Evolutionary conservation across 2,329 filamentous ascomycete genomes (phyloP).

Genomic region (Camptophora hylomeconis): DNA sequence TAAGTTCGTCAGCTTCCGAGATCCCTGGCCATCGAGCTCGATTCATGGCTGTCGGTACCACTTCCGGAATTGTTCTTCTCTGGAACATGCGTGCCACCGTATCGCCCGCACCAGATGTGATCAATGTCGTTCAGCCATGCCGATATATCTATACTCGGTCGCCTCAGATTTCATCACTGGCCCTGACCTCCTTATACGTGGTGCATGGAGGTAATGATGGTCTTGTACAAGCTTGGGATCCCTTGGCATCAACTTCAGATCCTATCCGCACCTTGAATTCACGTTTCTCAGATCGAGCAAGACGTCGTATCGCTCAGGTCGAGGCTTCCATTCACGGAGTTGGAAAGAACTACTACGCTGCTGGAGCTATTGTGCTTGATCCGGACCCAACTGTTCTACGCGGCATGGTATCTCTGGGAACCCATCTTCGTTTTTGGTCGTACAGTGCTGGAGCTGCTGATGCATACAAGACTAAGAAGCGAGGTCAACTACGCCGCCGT

Average conservation of each 20-base stretch:
- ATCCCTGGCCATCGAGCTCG: constrained; percentile 77
- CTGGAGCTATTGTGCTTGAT: constrained; percentile 73
- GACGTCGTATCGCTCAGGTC: constrained; percentile 58
- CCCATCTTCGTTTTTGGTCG: constrained; percentile 81
- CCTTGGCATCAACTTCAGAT: constrained; percentile 63
- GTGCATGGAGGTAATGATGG: constrained; percentile 92
- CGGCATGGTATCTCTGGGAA: constrained; percentile 76
- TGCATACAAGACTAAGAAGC: constrained; percentile 63
- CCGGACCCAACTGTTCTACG: constrained; percentile 75
- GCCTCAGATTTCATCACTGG: constrained; percentile 71
- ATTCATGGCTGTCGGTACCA: constrained; percentile 69
- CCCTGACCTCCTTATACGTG: constrained; percentile 71
- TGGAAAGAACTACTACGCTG: constrained; percentile 65
- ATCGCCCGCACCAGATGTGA: constrained; percentile 39
- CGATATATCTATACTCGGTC: constrained; percentile 82
- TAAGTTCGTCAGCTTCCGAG: constrained; percentile 34
- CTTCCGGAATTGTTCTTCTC: constrained; percentile 59
- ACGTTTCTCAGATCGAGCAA: constrained; percentile 66
- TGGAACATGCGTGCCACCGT: constrained; percentile 69
- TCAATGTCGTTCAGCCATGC: constrained; percentile 55
- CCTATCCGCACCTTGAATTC: constrained; percentile 81
- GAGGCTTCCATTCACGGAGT: constrained; percentile 54
- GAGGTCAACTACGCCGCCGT: constrained; percentile 51
- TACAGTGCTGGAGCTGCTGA: constrained; percentile 72
- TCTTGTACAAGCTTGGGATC: constrained; percentile 92